Base-by-base conservation (phyloP, 805 yeast species). In the Candida berthetii region DNA sequence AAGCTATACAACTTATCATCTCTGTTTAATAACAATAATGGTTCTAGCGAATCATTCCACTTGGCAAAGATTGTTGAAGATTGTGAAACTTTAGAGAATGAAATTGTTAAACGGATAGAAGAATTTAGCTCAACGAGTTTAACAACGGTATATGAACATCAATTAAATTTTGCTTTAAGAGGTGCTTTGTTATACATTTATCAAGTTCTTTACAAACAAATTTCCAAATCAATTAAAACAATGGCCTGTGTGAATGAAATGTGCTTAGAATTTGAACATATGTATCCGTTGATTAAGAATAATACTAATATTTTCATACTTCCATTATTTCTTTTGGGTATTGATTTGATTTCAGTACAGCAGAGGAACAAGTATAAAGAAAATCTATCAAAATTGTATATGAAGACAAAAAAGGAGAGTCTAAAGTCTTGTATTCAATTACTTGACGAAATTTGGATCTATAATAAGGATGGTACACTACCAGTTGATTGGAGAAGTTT, bases 161-260 rank as follows among this genome's bases (percentile, higher is more conserved):
- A 48, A 19, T 29, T 31, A 20, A 28, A 13, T 14, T 45, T 48
- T 20, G 28, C 44, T 9, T 25, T 45, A 13, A 31, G 35, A 14
- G 28, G 44, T 1, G 25, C 46, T 1, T 19, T 45, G 31, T 27
- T 48, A 14, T 39, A 42, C 17, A 33, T 48, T 3, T 42, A 44
- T 15, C 51, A 48, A 22, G 24, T 37, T 24, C 44, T 48, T 19
- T 48, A 41, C 36, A 38, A 43, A 18, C 44, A 41, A 36, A 42
- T 44, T 33, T 43, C 48, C 13, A 29, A 38, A 31, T 42, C 44
- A 11, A 48, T 48, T 14, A 48, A 45, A 27, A 43, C 51, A 3
- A 44, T 48, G n/a, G 31, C 45, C 10, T 14, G 31, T 3, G 43
- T 48, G 25, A 43, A 38, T 16, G 32, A 36, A 14, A 18, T 43